Conservation (phyloP, 2,329 filamentous ascomycete genomes). For the Byssothecium circinans region DNA sequence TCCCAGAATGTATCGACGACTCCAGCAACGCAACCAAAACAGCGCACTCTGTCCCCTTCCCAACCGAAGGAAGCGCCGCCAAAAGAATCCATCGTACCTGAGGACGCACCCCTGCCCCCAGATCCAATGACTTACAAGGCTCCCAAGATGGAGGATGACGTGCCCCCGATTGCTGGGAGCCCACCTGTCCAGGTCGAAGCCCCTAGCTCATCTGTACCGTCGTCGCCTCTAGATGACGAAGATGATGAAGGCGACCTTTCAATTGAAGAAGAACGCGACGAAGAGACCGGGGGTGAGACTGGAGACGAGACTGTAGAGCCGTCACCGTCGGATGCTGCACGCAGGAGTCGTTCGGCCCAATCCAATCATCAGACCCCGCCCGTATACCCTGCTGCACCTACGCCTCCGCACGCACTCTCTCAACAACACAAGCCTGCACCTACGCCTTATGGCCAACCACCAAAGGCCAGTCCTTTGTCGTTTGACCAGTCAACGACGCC, state of each 20-base stretch:
- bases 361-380: constrained; percentile 20
- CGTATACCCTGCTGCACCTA: constrained; percentile 36
- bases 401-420: constrained; percentile 30
- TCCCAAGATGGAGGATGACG: constrained; percentile 41
- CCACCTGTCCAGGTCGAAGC: constrained; percentile 49
- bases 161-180: constrained; percentile 51
- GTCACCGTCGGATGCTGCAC: constrained; percentile 22
- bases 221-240: constrained; percentile 34
- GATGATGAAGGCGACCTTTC: constrained; percentile 41
- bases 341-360: constrained; percentile 19
- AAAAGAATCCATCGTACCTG: constrained; percentile 15
- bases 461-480: constrained; percentile 13
- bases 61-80: constrained; percentile 15
- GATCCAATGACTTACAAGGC: constrained; percentile 37
- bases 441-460: constrained; percentile 7
- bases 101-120: constrained; percentile 39
- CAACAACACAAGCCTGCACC: constrained; percentile 13
- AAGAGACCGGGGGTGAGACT: constrained; percentile 47
- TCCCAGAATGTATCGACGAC: constrained; percentile 43
- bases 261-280: constrained; percentile 45
- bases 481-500: constrained; percentile 18
- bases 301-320: constrained; percentile 43
- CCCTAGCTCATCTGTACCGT: constrained; percentile 38
- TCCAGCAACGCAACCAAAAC: constrained; percentile 32
- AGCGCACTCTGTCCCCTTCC: neutral